Evolutionary conservation across 495 filamentous ascomycete species (phyloP).

Genomic region (Penicillium paxilli): DNA sequence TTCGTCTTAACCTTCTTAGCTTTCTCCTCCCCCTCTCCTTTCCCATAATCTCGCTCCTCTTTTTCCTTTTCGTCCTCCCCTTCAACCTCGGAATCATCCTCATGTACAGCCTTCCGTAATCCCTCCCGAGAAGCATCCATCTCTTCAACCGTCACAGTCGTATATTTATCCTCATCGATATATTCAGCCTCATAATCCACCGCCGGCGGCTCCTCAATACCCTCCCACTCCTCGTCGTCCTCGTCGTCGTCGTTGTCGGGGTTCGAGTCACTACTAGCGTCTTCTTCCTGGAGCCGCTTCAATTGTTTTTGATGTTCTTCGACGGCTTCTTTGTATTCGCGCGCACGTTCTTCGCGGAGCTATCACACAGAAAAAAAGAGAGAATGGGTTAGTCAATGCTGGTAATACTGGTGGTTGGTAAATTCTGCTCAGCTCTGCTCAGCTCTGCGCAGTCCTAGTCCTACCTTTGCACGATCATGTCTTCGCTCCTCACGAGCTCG

Average conservation of each 20-base stretch:
- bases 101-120: conserved; percentile 52
- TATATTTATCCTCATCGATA: conserved; percentile 92
- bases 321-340: conserved; percentile 77
- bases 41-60: conserved; percentile 4
- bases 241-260: conserved; percentile 32
- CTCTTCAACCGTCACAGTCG: conserved; percentile 90
- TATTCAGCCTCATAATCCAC: conserved; percentile 90
- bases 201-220: conserved; percentile 56
- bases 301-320: conserved; percentile 65
- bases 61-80: conserved; percentile 24
- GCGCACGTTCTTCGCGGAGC: conserved; percentile 77
- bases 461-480: conserved; percentile 68
- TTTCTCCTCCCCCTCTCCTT: conserved; percentile 25
- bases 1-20: conserved; percentile 44
- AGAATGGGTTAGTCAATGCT: conserved; percentile 25
- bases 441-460: too few species aligned
- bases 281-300: conserved; percentile 53
- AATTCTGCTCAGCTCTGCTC: too few species aligned
- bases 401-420: too few species aligned
- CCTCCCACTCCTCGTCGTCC: conserved; percentile 59
- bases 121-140: conserved; percentile 78
- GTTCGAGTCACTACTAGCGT: conserved; percentile 39
- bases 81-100: conserved; percentile 49
- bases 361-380: conserved; percentile 34
- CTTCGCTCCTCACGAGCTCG: conserved; percentile 73